Conservation (phyloP, 495 filamentous ascomycete genomes). For the Lasiosphaeriaceae sp. region DNA sequence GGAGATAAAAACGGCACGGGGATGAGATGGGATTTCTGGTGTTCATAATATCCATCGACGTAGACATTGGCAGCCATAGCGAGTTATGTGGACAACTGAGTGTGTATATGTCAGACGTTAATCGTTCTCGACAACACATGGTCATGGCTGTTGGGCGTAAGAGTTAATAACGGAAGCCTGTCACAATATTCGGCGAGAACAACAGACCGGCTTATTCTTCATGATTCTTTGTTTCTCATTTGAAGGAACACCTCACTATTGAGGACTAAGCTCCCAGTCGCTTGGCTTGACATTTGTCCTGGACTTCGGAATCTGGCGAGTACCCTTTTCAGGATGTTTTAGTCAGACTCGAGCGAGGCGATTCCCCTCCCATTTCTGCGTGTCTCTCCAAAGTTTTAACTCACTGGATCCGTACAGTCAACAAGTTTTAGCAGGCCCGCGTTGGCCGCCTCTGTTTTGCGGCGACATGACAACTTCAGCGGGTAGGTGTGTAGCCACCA, state of each 20-base stretch:
- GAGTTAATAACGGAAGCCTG: constrained; percentile 2
- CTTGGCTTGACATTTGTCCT: neutral
- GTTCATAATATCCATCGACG: no score
- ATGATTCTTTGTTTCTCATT: neutral
- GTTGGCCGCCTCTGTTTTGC: no score
- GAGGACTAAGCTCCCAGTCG: neutral
- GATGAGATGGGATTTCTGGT: no score
- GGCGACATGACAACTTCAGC: no score
- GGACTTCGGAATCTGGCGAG: neutral
- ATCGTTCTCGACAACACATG: neutral
- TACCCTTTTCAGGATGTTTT: constrained; percentile 1
- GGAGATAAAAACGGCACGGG: no score
- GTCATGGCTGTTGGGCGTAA: neutral
- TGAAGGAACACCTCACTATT: no score
- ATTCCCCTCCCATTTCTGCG: no score
- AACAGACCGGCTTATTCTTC: constrained; percentile 6
- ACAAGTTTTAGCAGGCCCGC: no score
- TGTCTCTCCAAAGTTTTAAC: constrained; percentile 33
- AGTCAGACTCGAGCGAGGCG: constrained; percentile 11
- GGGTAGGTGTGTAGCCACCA: no score
- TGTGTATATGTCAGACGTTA: neutral
- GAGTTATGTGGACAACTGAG: neutral
- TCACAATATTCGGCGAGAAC: neutral
- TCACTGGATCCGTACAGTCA: constrained; percentile 39
- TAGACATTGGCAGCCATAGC: no score